Base-by-base conservation (phyloP, 352 stramenopile species). In the Pythium pyrilobum region DNA sequence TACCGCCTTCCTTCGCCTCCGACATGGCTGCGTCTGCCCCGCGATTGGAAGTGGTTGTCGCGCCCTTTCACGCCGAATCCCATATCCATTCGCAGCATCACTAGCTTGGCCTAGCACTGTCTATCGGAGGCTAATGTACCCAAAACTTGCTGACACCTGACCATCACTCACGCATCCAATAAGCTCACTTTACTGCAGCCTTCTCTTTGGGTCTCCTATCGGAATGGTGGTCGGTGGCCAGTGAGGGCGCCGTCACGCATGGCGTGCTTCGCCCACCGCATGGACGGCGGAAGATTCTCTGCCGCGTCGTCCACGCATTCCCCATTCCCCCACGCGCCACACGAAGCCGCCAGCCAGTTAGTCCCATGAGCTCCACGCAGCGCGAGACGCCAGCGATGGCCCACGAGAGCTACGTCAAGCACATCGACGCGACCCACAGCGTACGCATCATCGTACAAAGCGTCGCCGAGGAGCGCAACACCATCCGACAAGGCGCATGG, bases 401-500 rank as follows among this genome's bases (percentile, higher is more conserved):
- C 21, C n/a, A 44, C 7, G 34, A 53, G 23, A 44, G 42, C 23
- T 61, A 57, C 33, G 51, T 61, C 13, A 51, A 55, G 38, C 58
- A 57, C 23, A 28, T 66, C 13, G 38, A 60, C 23, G 50, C 23
- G 4, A 28, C 11, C 21, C 39, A 61, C 58, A 66, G 38, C 21
- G 51, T 66, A n/a, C 51, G 50, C 4, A 61, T 66, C 37, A 66
- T 60, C 40, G 51, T 66, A 13, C 51, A 52, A 27, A 57, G 44
- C 51, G 27, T 53, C 31, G 50, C 44, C 12, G 36, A 66, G 4
- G 57, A 66, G 37, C 39, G 45, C 36, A 61, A 55, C 37, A 36
- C 32, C 8, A 59, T 66, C 33, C 51, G 32, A 3, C 50, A 16
- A 4, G 51, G 51, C 24, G 43, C 36, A 5, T 66, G 58, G 58